Percentiles rank a stretch among this genome's conserved stretches.
These are phyloP conservation scores for Colletotrichum lentis DNA, from an alignment of 2,329 filamentous ascomycete species.

Conservation along the genomic window DNA sequence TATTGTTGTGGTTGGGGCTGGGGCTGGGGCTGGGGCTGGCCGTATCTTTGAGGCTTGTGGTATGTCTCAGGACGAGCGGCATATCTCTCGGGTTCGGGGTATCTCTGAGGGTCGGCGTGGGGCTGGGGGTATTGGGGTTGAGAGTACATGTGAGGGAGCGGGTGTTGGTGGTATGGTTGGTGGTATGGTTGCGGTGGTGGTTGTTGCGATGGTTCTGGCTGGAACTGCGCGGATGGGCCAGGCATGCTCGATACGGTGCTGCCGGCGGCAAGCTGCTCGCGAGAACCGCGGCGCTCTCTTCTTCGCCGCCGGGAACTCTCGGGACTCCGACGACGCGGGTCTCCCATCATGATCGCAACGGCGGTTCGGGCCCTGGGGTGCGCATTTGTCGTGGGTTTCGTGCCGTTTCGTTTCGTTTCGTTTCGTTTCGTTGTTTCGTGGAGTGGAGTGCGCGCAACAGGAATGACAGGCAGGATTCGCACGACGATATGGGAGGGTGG, in stretches of 20 bases:
- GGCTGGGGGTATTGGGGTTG: slow-evolving; percentile 42
- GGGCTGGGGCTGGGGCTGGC: slow-evolving; percentile 9
- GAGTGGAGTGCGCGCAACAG: slow-evolving; percentile 4
- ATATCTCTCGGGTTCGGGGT: slow-evolving; percentile 28
- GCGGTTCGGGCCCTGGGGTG: slow-evolving; percentile 26
- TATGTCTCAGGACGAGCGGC: slow-evolving; percentile 25
- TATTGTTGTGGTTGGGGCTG: slow-evolving; percentile 36
- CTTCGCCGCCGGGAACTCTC: slow-evolving; percentile 63
- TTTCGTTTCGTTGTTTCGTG: background rate
- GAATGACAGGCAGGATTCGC: background rate
- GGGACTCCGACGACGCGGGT: slow-evolving; percentile 64
- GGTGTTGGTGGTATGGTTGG: slow-evolving; percentile 18
- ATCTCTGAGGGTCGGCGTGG: slow-evolving; percentile 37
- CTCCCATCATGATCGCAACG: slow-evolving; percentile 60
- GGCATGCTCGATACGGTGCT: slow-evolving; percentile 28
- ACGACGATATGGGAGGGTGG: background rate
- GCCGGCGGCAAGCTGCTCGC: slow-evolving; percentile 30
- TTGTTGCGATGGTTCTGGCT: slow-evolving; percentile 18
- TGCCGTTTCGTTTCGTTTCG: background rate
- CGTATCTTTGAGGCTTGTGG: slow-evolving; percentile 26
- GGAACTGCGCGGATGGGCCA: slow-evolving; percentile 23
- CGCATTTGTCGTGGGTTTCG: slow-evolving; percentile 29
- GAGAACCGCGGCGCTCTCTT: slow-evolving; percentile 36
- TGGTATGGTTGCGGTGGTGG: background rate
- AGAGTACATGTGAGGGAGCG: slow-evolving; percentile 23